These are phyloP conservation scores for Aphanomyces astaci DNA, from an alignment of 352 stramenopile species.

Conservation along the genomic window DNA sequence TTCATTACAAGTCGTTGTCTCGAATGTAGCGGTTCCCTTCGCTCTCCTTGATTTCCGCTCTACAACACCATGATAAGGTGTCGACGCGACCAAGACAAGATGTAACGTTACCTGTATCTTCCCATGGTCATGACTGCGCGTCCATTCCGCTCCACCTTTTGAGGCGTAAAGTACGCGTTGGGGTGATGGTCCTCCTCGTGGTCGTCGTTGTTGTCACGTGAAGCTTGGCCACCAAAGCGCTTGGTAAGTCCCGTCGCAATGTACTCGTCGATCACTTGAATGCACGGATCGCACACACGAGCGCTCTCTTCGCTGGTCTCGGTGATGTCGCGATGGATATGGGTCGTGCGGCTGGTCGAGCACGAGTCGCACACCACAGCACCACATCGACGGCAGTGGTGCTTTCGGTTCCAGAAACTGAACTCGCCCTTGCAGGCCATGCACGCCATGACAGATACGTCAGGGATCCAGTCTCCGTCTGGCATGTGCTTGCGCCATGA, in stretches of 20 bases:
- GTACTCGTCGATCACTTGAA: slow-evolving; percentile 80
- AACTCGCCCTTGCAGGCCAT: slow-evolving; percentile 82
- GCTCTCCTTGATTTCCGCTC: slow-evolving; percentile 83
- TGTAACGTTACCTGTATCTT: slow-evolving; percentile 77
- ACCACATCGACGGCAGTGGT: slow-evolving; percentile 84
- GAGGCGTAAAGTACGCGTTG: slow-evolving; percentile 24
- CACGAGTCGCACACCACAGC: slow-evolving; percentile 72
- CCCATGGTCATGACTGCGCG: slow-evolving; percentile 69
- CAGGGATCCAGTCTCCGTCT: slow-evolving; percentile 77
- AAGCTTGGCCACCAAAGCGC: slow-evolving; percentile 42
- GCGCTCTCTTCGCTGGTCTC: slow-evolving; percentile 46
- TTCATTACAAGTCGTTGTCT: slow-evolving; percentile 62
- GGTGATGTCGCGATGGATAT: slow-evolving; percentile 61
- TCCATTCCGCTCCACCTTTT: slow-evolving; percentile 29
- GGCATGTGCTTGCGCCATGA: slow-evolving; percentile 84
- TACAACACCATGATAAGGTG: slow-evolving; percentile 23
- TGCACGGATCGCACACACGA: slow-evolving; percentile 74
- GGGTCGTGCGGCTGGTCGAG: slow-evolving; percentile 67
- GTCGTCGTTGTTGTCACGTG: slow-evolving; percentile 35
- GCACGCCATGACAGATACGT: slow-evolving; percentile 67
- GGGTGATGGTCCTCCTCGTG: slow-evolving; percentile 35
- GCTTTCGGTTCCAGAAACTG: slow-evolving; percentile 76
- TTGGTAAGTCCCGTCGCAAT: slow-evolving; percentile 63
- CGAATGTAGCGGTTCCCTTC: slow-evolving; percentile 85
- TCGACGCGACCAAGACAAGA: neutral